These are phyloP conservation scores for Breviolum minutum DNA, from an alignment of 73 alveolate genomes.

Conservation along the genomic window DNA sequence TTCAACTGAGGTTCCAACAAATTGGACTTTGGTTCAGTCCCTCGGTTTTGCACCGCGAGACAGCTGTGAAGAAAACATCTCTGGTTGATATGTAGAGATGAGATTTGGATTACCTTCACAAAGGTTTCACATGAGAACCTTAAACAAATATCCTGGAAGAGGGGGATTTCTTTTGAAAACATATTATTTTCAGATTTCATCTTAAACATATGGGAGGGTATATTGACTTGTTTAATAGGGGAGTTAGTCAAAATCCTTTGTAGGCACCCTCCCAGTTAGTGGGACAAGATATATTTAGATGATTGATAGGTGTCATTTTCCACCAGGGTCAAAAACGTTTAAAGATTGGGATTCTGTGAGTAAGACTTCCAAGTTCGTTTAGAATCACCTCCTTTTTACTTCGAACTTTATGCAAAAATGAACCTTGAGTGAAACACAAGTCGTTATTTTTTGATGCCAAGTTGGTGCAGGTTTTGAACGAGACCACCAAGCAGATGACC, in stretches of 20 bases:
- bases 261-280: no score
- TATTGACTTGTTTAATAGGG: no score
- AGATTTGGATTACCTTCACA: no score
- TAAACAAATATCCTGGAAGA: neutral
- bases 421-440: neutral
- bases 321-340: neutral
- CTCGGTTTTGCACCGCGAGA: neutral
- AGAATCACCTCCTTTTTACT: neutral
- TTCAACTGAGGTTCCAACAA: constrained; percentile 47
- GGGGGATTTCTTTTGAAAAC: neutral
- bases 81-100: no score
- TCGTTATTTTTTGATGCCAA: constrained; percentile 82
- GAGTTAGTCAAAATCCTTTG: no score
- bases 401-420: neutral
- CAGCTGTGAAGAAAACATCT: neutral
- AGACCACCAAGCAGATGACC: constrained; percentile 99
- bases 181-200: no score
- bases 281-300: no score
- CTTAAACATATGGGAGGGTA: no score
- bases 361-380: neutral
- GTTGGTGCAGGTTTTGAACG: constrained; percentile 98
- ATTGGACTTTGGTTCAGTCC: constrained; percentile 73
- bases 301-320: no score
- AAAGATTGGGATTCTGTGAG: neutral
- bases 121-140: neutral